Evolutionary conservation across 2,329 filamentous ascomycete genomes (phyloP).

Genomic region (Exophiala bonariae): DNA sequence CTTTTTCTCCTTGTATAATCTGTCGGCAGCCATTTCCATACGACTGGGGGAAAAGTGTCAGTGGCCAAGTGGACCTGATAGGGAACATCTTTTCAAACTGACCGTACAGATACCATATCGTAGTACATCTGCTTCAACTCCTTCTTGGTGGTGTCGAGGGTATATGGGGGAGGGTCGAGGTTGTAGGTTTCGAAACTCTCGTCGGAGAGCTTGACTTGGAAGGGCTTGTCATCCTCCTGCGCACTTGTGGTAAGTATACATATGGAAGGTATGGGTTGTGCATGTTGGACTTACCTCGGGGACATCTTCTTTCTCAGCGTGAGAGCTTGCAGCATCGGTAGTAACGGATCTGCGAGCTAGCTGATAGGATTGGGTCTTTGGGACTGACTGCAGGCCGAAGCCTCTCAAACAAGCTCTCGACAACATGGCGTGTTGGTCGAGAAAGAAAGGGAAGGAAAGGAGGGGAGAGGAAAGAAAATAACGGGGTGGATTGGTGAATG

Average conservation of each 20-base stretch:
- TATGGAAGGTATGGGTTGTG: slow-evolving; percentile 27
- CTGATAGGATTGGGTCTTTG: slow-evolving; percentile 45
- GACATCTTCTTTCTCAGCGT: slow-evolving; percentile 76
- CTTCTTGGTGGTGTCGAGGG: slow-evolving; percentile 90
- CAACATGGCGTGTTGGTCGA: slow-evolving; percentile 20
- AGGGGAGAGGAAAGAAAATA: slow-evolving; percentile 7
- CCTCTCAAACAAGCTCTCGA: slow-evolving; percentile 27
- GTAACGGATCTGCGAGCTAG: slow-evolving; percentile 75
- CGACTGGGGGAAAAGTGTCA: slow-evolving; percentile 64
- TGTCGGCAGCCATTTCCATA: slow-evolving; percentile 99
- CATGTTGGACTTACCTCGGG: slow-evolving; percentile 62
- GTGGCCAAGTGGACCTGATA: no score
- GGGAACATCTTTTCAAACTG: slow-evolving; percentile 40
- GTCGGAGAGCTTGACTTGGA: slow-evolving; percentile 88
- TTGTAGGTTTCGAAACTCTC: slow-evolving; percentile 99
- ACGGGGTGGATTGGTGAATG: slow-evolving; percentile 7
- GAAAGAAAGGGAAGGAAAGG: slow-evolving; percentile 6
- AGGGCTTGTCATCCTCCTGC: slow-evolving; percentile 90
- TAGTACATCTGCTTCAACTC: slow-evolving; percentile 99
- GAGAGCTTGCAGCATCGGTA: slow-evolving; percentile 89
- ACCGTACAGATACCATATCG: slow-evolving; percentile 95
- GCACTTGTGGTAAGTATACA: slow-evolving; percentile 9
- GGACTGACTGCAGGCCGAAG: slow-evolving; percentile 31
- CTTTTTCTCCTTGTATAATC: slow-evolving; percentile 99
- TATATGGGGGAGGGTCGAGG: slow-evolving; percentile 93